Conservation (phyloP, 345 rosid species). For the Trapa bicornis region DNA sequence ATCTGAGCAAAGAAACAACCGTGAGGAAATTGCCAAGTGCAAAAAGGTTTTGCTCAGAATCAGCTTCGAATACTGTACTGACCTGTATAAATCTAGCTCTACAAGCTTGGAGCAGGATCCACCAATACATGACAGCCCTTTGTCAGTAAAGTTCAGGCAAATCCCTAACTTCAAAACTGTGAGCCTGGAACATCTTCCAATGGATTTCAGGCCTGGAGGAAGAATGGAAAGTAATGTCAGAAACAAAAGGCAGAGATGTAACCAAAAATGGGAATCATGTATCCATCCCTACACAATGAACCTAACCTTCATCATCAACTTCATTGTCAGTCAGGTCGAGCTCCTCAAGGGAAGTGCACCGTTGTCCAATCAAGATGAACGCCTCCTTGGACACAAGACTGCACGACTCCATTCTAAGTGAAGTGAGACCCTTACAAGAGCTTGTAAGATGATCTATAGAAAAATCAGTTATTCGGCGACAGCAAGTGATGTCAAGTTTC, state of each 20-base stretch:
- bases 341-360: constrained; percentile 47
- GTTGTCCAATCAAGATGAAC: constrained; percentile 44
- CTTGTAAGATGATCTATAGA: constrained; percentile 35
- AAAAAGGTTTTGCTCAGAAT: neutral
- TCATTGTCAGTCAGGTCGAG: constrained; percentile 68
- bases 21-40: neutral
- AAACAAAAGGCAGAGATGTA: neutral
- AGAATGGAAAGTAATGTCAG: constrained; percentile 4
- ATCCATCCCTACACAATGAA: neutral
- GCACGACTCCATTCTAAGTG: constrained; percentile 62
- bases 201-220: constrained; percentile 47
- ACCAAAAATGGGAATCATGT: neutral
- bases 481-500: constrained; percentile 59
- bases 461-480: constrained; percentile 49
- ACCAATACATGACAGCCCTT: constrained; percentile 42
- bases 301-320: constrained; percentile 57
- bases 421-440: constrained; percentile 34
- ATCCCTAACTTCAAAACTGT: constrained; percentile 47
- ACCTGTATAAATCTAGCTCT: constrained; percentile 71
- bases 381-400: constrained; percentile 45
- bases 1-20: constrained; percentile 27
- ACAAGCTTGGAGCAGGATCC: constrained; percentile 38
- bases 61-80: neutral
- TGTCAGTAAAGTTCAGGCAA: constrained; percentile 46
- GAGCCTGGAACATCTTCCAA: constrained; percentile 42